A percentile compares a stretch with the other conserved stretches of the same genome.
Conservation (phyloP, 2,329 filamentous ascomycete genomes). For the Fusarium chuoi region DNA sequence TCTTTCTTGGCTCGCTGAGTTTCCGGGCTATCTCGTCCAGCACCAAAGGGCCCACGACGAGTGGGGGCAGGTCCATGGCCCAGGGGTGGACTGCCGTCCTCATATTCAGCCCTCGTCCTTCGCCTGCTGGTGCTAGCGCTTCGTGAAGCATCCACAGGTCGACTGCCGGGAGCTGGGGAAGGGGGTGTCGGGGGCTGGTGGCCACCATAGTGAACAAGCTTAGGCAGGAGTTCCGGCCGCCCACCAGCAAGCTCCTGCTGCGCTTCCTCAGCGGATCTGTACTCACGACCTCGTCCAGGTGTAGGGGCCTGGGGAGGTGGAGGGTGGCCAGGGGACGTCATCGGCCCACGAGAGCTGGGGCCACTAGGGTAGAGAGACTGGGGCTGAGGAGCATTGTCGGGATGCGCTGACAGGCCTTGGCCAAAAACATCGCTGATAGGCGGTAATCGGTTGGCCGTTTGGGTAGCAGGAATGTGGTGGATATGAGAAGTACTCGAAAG, state of each 20-base stretch:
- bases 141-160: conserved; percentile 61
- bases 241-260: conserved; percentile 90
- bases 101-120: conserved; percentile 88
- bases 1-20: conserved; percentile 88
- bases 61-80: conserved; percentile 74
- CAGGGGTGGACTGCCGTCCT: conserved; percentile 89
- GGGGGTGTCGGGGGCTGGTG: conserved; percentile 94
- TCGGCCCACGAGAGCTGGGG: conserved; percentile 71
- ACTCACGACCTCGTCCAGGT: conserved; percentile 79
- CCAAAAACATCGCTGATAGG: conserved; percentile 96
- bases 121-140: conserved; percentile 75
- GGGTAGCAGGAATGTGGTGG: conserved; percentile 86
- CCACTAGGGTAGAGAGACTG: conserved; percentile 66
- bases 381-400: conserved; percentile 59
- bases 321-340: conserved; percentile 82
- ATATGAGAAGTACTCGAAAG: conserved; percentile 88
- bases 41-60: conserved; percentile 78
- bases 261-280: conserved; percentile 94
- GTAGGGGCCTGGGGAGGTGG: conserved; percentile 63
- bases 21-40: conserved; percentile 84
- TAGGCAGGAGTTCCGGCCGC: conserved; percentile 90
- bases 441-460: conserved; percentile 91
- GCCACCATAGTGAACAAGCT: conserved; percentile 93
- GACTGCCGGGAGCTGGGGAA: conserved; percentile 72
- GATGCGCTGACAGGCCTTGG: conserved; percentile 74